A percentile compares a stretch with the other conserved stretches of the same genome.
Conservation (phyloP, 495 filamentous ascomycete genomes). For the Neurospora tetrasperma region DNA sequence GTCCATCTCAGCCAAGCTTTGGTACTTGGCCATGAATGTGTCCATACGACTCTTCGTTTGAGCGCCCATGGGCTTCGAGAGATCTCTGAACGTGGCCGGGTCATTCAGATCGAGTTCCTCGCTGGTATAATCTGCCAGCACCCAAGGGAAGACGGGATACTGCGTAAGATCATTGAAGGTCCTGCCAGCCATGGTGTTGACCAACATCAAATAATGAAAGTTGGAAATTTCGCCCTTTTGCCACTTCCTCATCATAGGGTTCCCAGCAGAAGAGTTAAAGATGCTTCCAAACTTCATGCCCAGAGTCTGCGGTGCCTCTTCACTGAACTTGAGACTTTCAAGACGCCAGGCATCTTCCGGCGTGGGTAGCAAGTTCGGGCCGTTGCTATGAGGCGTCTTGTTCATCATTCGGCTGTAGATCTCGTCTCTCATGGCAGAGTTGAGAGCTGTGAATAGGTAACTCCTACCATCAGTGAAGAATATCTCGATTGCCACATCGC, state of each 20-base stretch:
- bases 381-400: constrained; percentile 68
- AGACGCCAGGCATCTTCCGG: constrained; percentile 74
- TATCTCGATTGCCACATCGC: constrained; percentile 87
- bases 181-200: constrained; percentile 93
- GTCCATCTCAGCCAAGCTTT: constrained; percentile 83
- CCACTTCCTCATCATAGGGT: constrained; percentile 85
- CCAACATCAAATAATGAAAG: constrained; percentile 95
- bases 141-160: constrained; percentile 97
- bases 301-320: constrained; percentile 72
- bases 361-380: constrained; percentile 37
- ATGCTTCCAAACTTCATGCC: constrained; percentile 92
- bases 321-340: constrained; percentile 70
- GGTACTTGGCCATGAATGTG: constrained; percentile 74
- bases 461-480: constrained; percentile 96
- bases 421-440: constrained; percentile 60
- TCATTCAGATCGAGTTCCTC: constrained; percentile 85
- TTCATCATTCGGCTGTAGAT: constrained; percentile 60
- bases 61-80: constrained; percentile 96
- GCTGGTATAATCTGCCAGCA: constrained; percentile 90
- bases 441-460: constrained; percentile 79
- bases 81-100: constrained; percentile 75
- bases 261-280: constrained; percentile 64
- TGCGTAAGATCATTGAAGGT: constrained; percentile 98
- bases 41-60: constrained; percentile 64
- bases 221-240: constrained; percentile 91